Percentiles rank a stretch among this genome's conserved stretches.
These are phyloP conservation scores for Sideroxylon spinosum DNA, from an alignment of 179 eudicot species.

Conservation along the genomic window DNA sequence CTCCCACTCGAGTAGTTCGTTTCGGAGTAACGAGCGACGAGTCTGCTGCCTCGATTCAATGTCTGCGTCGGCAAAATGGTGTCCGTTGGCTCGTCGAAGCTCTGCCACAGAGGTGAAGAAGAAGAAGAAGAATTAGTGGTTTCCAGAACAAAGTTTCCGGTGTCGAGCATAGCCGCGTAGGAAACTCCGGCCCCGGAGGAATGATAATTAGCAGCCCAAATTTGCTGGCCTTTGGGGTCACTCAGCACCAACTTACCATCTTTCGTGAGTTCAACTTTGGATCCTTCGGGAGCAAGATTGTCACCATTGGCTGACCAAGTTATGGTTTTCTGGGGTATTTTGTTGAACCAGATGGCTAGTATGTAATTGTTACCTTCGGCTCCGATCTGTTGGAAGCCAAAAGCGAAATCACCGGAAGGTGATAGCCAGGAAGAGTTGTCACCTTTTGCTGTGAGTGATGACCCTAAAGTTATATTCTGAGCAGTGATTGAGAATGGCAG, in stretches of 20 bases:
- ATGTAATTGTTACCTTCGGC: no score
- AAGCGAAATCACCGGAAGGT: no score
- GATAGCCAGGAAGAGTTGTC: no score
- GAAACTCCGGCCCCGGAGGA: background rate
- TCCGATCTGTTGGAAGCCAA: no score
- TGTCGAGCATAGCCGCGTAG: slow-evolving; percentile 12
- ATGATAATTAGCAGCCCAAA: no score
- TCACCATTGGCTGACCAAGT: no score
- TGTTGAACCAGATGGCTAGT: no score
- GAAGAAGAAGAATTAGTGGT: background rate
- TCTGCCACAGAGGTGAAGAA: slow-evolving; percentile 18
- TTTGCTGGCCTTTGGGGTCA: no score
- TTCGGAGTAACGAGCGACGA: slow-evolving; percentile 13
- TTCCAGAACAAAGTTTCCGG: slow-evolving; percentile 13
- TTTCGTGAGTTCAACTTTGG: no score
- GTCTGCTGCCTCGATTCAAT: background rate
- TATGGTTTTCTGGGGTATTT: no score
- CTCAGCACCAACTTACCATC: no score
- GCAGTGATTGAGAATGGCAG: background rate
- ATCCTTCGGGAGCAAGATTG: no score
- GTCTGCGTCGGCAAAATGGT: slow-evolving; percentile 24
- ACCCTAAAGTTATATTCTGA: background rate
- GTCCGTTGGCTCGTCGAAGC: slow-evolving; percentile 21
- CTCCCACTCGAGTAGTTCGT: slow-evolving; percentile 19
- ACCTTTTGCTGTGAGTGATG: background rate